phyloP scores from a whole-genome alignment of 2,329 filamentous ascomycete genomes.

The Ceratocystis colombiana region DNA sequence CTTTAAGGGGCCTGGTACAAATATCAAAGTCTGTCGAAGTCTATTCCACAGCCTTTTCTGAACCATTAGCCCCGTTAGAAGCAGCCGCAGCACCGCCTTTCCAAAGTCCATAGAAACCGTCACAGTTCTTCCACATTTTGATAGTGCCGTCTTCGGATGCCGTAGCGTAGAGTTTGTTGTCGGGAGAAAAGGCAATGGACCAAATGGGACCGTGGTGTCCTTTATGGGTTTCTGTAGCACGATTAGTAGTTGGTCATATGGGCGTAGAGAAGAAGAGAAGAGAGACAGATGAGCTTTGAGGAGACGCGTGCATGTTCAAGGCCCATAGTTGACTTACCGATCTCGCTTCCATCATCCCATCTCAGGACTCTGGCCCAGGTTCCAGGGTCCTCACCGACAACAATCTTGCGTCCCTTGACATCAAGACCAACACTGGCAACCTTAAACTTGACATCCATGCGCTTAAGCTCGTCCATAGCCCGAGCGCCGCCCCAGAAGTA shows the following conservation, averaged over 20 bases:
- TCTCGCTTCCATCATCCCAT: conserved; percentile 70
- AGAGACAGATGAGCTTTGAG: not conserved
- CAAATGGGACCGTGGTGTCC: conserved; percentile 96
- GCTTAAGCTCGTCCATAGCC: conserved; percentile 66
- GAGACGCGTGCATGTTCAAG: not conserved
- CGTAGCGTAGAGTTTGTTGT: conserved; percentile 91
- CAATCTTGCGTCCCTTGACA: conserved; percentile 66
- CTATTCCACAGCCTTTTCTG: conserved; percentile 26
- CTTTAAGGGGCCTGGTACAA: not conserved
- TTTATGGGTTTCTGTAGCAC: conserved; percentile 67
- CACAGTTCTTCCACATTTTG: conserved; percentile 73
- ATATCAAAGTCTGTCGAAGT: conserved; percentile 11
- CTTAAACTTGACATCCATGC: conserved; percentile 67
- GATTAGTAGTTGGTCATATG: conserved; percentile 22
- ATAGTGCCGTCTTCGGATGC: conserved; percentile 96
- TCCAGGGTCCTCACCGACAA: conserved; percentile 82
- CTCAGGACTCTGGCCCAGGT: conserved; percentile 96
- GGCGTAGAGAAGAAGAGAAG: not conserved
- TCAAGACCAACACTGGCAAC: conserved; percentile 87
- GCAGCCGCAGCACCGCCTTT: conserved; percentile 37
- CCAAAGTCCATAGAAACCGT: conserved; percentile 56
- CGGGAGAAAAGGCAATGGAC: conserved; percentile 89
- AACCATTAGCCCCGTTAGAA: conserved; percentile 20
- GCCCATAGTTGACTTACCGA: conserved; percentile 44
- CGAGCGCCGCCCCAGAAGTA: conserved; percentile 78